A percentile compares a stretch with the other conserved stretches of the same genome.
Conservation (phyloP, 2,329 filamentous ascomycete genomes). For the Colletotrichum euphorbiae region DNA sequence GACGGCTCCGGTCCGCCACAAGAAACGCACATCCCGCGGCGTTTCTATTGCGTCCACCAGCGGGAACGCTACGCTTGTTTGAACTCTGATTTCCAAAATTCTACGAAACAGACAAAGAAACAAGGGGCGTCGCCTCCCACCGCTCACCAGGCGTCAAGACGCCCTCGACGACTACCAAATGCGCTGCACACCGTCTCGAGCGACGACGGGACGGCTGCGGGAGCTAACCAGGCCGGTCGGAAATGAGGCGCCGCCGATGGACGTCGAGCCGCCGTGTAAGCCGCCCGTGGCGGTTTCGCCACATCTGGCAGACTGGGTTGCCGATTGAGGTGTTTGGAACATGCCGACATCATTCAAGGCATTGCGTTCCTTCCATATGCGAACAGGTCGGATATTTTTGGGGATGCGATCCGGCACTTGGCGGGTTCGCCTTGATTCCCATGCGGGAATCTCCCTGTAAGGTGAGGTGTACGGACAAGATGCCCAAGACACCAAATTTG, state of each 20-base stretch:
- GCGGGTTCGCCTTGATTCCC: background rate
- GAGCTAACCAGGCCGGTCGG: background rate
- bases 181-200: too few relatives aligned
- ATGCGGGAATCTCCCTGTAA: constrained; percentile 3
- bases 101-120: constrained; percentile 21
- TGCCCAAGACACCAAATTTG: constrained; percentile 13
- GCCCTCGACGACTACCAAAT: too few relatives aligned
- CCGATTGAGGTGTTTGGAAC: constrained; percentile 13
- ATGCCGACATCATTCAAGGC: constrained; percentile 5
- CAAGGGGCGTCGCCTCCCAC: background rate
- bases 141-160: background rate
- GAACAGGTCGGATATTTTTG: background rate
- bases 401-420: constrained; percentile 1
- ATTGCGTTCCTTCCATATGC: constrained; percentile 7
- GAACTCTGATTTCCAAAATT: background rate
- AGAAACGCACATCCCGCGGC: background rate
- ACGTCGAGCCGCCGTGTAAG: constrained; percentile 4
- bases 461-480: background rate
- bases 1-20: constrained; percentile 20
- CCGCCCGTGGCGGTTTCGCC: constrained; percentile 22
- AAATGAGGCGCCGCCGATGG: background rate
- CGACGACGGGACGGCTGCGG: background rate
- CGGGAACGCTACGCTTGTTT: background rate
- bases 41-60: background rate
- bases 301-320: constrained; percentile 2